Percentiles rank a stretch among this genome's conserved stretches.
Conservation (phyloP, 2,329 filamentous ascomycete genomes). For the Aspergillus spinulosporus region DNA sequence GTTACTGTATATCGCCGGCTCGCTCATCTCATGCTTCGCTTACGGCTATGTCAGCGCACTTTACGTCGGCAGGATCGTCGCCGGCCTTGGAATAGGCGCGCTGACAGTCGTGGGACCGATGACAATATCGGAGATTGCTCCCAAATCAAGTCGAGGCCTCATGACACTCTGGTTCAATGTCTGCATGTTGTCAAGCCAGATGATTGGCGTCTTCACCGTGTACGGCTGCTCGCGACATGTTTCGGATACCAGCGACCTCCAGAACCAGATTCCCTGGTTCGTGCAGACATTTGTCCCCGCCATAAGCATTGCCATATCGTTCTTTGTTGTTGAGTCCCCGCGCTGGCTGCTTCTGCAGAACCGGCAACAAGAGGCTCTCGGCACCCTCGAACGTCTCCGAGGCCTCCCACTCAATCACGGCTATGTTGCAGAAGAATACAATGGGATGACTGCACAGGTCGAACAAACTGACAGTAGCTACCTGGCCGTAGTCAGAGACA, state of each 20-base stretch:
- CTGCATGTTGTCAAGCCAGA: background rate
- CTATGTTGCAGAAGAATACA: background rate
- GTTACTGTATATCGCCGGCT: constrained; percentile 24
- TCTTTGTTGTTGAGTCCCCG: constrained; percentile 1
- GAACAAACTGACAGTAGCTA: background rate
- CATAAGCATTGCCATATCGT: background rate
- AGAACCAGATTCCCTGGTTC: constrained; percentile 1
- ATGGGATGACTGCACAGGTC: background rate
- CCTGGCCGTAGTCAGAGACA: constrained; percentile 35
- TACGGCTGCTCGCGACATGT: background rate
- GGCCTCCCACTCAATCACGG: background rate
- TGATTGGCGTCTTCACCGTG: background rate
- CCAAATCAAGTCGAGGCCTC: constrained; percentile 67
- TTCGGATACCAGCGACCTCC: background rate
- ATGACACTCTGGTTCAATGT: constrained; percentile 20
- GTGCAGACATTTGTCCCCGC: background rate
- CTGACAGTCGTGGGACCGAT: constrained; percentile 84
- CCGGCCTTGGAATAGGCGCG: constrained; percentile 36
- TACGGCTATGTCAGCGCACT: constrained; percentile 27
- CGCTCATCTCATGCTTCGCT: constrained; percentile 37
- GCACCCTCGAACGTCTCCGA: background rate
- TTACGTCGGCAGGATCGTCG: constrained; percentile 35
- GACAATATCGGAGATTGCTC: constrained; percentile 84
- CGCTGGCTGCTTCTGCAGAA: background rate
- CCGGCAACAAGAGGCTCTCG: background rate